Conservation (phyloP, 495 filamentous ascomycete species). For the Entonaema liquescens region DNA sequence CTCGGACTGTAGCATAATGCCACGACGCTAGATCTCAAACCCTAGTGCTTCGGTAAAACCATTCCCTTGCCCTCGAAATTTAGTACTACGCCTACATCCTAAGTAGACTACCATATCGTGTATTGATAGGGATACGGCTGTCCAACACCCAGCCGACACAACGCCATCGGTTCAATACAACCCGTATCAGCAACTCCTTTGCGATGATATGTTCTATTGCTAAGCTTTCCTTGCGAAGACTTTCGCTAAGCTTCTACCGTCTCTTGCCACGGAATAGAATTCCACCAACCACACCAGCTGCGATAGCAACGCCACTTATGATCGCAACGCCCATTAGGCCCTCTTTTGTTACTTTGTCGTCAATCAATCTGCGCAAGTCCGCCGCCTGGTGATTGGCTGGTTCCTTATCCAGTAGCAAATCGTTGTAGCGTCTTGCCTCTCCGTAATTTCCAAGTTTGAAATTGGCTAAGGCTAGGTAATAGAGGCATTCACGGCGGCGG, state of each 20-base stretch:
- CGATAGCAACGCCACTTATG: conserved; percentile 90
- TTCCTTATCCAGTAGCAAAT: conserved; percentile 86
- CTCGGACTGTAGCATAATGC: conserved; percentile 1
- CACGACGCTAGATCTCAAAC: not conserved
- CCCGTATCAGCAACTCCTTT: conserved; percentile 2
- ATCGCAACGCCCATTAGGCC: conserved; percentile 96
- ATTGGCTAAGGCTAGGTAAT: conserved; percentile 95
- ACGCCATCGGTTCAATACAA: conserved; percentile 15
- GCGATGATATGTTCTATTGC: not conserved
- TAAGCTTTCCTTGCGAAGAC: not conserved
- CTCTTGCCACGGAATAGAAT: conserved; percentile 66
- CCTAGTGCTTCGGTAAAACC: conserved; percentile 5
- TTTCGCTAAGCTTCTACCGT: conserved; percentile 25
- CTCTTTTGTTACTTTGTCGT: conserved; percentile 95
- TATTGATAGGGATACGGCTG: conserved; percentile 23
- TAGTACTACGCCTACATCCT: conserved; percentile 9
- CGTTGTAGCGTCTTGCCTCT: conserved; percentile 93
- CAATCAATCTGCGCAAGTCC: conserved; percentile 84
- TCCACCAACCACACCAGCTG: conserved; percentile 90
- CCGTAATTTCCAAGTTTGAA: conserved; percentile 98
- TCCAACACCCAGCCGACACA: conserved; percentile 15
- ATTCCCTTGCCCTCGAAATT: conserved; percentile 8
- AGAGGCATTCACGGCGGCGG: conserved; percentile 94
- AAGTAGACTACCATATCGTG: conserved; percentile 8
- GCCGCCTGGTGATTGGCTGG: conserved; percentile 87